Conservation (phyloP, 1,139 yeast species). For the Debaryomyces subglobosus region DNA sequence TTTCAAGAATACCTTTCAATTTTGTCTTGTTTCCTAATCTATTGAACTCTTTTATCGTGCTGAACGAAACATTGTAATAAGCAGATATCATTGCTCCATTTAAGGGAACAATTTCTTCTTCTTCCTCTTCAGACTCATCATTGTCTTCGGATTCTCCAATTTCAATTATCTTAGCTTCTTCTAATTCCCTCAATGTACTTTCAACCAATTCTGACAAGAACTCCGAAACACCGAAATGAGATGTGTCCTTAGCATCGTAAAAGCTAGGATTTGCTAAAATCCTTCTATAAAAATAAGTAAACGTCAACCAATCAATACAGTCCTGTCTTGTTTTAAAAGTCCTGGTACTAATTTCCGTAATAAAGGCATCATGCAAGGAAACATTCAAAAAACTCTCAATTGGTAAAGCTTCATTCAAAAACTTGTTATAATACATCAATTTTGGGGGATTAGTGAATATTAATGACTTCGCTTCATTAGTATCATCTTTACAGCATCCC, state of each 20-base stretch:
- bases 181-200: conserved; percentile 64
- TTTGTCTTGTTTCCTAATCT: conserved; percentile 59
- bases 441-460: conserved; percentile 61
- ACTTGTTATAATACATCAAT: conserved; percentile 68
- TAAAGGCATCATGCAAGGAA: conserved; percentile 63
- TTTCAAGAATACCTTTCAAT: conserved; percentile 65
- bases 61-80: conserved; percentile 64
- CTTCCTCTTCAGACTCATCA: conserved; percentile 39
- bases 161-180: conserved; percentile 65
- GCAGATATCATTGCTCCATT: conserved; percentile 79
- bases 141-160: conserved; percentile 44
- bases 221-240: conserved; percentile 73
- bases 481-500: conserved; percentile 52
- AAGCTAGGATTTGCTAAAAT: conserved; percentile 83
- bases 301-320: conserved; percentile 89
- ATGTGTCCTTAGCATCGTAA: conserved; percentile 71
- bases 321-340: conserved; percentile 76
- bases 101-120: conserved; percentile 55
- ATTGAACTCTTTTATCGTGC: conserved; percentile 64
- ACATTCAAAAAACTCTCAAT: conserved; percentile 74
- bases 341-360: conserved; percentile 70
- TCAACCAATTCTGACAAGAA: conserved; percentile 85
- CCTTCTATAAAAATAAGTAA: conserved; percentile 79
- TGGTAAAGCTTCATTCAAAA: conserved; percentile 76
- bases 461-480: conserved; percentile 39